Base-by-base conservation (phyloP, 83 land plant genomes). In the Picea abies region DNA sequence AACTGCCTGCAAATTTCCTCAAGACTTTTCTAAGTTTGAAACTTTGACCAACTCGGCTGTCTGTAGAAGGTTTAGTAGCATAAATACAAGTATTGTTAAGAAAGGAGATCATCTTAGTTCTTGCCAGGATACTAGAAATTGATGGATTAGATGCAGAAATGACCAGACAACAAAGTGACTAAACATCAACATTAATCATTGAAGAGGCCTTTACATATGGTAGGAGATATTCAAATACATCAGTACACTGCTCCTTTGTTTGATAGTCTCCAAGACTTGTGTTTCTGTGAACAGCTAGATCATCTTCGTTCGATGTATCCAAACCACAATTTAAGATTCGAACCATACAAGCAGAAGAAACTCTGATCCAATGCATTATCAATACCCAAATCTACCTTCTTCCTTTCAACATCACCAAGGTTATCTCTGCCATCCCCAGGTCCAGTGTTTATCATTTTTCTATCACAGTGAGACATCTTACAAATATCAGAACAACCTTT, bases 171-270 rank as follows among this genome's bases (percentile, higher is more conserved):
- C 35, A 35, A 35, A 35, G 35, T 35, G 35, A 35, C 35, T 35
- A 35, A 35, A 35, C 35, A 35, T 35, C 35, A 35, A 35, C 35
- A 35, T 35, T 35, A 2, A 1, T 35, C 35, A 35, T 35, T 35
- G 35, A 35, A 35, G 35, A 35, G 35, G 35, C 92, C 82, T 89
- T 96, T 41, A 96, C 97, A 89, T 93, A 96, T 12, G 99, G 94
- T 17, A 93, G 84, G 44, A 97, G 86, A 82, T 97, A 97, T 60
- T 94, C 93, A 73, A 97, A 93, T 5, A 97, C 99, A 84, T 93
- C 98, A 78, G 97, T 96, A 87, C 98, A 97, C 75, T 97, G 98
- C 79, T 97, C 99, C 84, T 91, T 94, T 80, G 96, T 91, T 86
- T 97, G 93, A 80, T 93, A 97, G 76, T 97, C 98, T 75, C 94